Evolutionary conservation across 2,329 filamentous ascomycete species (phyloP).

Genomic region (Botryotinia calthae): DNA sequence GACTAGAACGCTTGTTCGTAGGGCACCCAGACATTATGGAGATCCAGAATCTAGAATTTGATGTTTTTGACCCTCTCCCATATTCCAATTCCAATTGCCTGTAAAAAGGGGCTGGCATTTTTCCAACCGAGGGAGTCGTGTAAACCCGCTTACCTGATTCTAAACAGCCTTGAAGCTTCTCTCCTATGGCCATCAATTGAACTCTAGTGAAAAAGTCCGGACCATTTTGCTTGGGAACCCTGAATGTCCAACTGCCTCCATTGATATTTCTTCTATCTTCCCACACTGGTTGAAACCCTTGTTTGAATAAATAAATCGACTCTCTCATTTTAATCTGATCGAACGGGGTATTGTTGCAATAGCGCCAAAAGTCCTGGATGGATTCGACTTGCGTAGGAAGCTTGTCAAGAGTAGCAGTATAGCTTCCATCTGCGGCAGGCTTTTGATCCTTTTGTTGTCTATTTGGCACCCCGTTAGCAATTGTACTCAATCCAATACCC

Average conservation of each 20-base stretch:
- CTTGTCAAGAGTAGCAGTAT: slow-evolving; percentile 51
- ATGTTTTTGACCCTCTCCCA: neutral
- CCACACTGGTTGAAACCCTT: slow-evolving; percentile 74
- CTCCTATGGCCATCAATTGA: slow-evolving; percentile 78
- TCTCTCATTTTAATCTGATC: slow-evolving; percentile 74
- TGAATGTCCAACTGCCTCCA: slow-evolving; percentile 90
- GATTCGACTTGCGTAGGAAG: slow-evolving; percentile 68
- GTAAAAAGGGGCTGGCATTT: neutral
- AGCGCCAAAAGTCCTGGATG: slow-evolving; percentile 81
- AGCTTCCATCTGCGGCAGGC: slow-evolving; percentile 39
- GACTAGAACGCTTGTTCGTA: neutral
- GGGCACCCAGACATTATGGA: neutral
- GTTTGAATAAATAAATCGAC: slow-evolving; percentile 76
- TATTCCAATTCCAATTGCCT: neutral
- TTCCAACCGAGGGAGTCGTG: neutral
- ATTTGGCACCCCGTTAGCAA: neutral
- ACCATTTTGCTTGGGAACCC: slow-evolving; percentile 72
- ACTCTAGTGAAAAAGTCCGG: slow-evolving; percentile 79
- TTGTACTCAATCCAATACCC: neutral
- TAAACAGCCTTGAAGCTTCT: slow-evolving; percentile 72
- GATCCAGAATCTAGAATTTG: neutral
- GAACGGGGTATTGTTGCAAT: slow-evolving; percentile 78
- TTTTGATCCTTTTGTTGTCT: slow-evolving; percentile 39
- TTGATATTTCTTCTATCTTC: slow-evolving; percentile 82
- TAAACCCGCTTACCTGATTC: slow-evolving; percentile 57